These are phyloP conservation scores for Lepidium didymum DNA, from an alignment of 345 rosid species.

Conservation along the genomic window DNA sequence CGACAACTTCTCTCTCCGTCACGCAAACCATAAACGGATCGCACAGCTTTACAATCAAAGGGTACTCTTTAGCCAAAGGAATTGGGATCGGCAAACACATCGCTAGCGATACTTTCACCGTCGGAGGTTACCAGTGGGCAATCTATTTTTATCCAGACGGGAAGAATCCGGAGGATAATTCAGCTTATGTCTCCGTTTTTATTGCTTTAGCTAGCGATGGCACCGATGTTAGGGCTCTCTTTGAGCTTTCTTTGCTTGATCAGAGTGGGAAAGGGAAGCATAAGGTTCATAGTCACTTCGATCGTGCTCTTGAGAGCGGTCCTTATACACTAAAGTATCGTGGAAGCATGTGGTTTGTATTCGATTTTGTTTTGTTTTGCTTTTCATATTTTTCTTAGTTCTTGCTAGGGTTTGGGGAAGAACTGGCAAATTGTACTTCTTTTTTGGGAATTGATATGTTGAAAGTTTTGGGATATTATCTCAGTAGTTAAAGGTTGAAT, in stretches of 20 bases:
- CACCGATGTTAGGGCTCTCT: slow-evolving; percentile 80
- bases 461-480: neutral
- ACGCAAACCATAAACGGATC: slow-evolving; percentile 87
- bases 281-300: slow-evolving; percentile 88
- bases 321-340: slow-evolving; percentile 91
- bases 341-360: slow-evolving; percentile 84
- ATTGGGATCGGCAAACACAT: slow-evolving; percentile 91
- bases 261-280: slow-evolving; percentile 85
- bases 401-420: slow-evolving; percentile 3
- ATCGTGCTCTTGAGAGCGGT: slow-evolving; percentile 85
- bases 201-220: slow-evolving; percentile 96
- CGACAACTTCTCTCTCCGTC: slow-evolving; percentile 67
- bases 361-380: neutral
- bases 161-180: slow-evolving; percentile 76
- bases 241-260: slow-evolving; percentile 73
- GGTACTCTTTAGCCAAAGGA: slow-evolving; percentile 85
- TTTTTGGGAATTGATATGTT: neutral
- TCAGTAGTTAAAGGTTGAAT: neutral
- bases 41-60: slow-evolving; percentile 72
- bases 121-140: slow-evolving; percentile 86
- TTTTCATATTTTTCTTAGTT: neutral
- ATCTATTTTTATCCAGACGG: slow-evolving; percentile 92
- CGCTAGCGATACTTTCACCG: slow-evolving; percentile 81
- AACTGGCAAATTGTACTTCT: neutral
- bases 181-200: slow-evolving; percentile 77